Evolutionary conservation across 805 yeast genomes (phyloP).

Genomic region (Isabelozyma gotoi): DNA sequence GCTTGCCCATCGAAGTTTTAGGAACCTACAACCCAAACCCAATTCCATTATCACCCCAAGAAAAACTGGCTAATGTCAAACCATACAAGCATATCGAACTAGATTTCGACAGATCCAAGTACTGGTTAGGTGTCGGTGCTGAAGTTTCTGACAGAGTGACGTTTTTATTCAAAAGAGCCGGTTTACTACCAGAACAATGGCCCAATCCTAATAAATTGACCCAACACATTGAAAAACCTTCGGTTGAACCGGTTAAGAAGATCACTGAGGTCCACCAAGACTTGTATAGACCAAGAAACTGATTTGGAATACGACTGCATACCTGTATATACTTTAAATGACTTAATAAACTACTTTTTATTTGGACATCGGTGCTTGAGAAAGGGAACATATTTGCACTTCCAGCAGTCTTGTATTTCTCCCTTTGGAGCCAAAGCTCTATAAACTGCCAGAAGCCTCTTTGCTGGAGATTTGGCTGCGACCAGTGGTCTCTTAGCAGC

Average conservation of each 20-base stretch:
- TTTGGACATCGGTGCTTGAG: neutral
- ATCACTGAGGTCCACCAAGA: constrained; percentile 33
- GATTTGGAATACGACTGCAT: neutral
- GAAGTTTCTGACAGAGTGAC: constrained; percentile 85
- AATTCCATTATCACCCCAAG: constrained; percentile 61
- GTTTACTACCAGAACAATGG: constrained; percentile 62
- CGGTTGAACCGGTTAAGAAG: constrained; percentile 22
- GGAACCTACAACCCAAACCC: constrained; percentile 92
- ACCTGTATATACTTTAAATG: neutral
- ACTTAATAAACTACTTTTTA: neutral
- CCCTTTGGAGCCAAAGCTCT: no score
- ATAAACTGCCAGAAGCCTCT: no score
- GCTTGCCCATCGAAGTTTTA: constrained; percentile 88
- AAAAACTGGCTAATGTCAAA: constrained; percentile 52
- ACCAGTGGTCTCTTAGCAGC: no score
- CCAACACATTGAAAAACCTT: constrained; percentile 30
- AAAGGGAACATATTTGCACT: neutral
- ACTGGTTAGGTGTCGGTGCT: constrained; percentile 98
- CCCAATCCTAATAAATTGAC: constrained; percentile 47
- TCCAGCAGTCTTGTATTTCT: neutral
- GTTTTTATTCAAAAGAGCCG: constrained; percentile 74
- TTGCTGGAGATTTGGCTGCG: no score
- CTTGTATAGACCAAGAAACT: constrained; percentile 24
- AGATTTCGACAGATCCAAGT: constrained; percentile 86
- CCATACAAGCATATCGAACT: constrained; percentile 78